Evolutionary conservation across 1,284 basidiomycete genomes (phyloP).

Genomic region (Leccinum olivaceoglutinosum): DNA sequence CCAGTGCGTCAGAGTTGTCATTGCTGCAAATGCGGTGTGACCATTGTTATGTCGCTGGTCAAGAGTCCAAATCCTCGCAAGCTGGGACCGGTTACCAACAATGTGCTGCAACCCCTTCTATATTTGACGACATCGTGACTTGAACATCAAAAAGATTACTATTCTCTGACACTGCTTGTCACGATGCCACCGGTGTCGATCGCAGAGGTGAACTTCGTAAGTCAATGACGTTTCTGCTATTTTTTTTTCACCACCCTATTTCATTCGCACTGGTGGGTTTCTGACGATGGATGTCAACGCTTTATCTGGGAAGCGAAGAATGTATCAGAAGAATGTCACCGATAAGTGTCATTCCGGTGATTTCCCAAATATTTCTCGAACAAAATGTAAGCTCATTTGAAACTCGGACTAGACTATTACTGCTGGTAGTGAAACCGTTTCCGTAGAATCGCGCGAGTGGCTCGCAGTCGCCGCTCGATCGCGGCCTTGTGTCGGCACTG

Average conservation of each 20-base stretch:
- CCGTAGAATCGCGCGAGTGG: not conserved
- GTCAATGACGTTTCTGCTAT: not conserved
- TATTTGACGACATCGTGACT: too few species aligned
- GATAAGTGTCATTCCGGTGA: not conserved
- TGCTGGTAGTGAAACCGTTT: not conserved
- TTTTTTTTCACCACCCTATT: not conserved
- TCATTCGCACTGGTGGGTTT: not conserved
- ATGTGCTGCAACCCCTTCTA: too few species aligned
- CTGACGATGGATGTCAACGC: not conserved
- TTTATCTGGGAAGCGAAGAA: not conserved
- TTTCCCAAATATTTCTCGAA: not conserved
- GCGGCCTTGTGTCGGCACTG: not conserved
- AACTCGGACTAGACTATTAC: not conserved
- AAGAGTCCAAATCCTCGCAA: too few species aligned
- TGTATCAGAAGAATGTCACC: not conserved
- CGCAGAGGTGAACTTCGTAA: not conserved
- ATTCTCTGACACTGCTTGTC: not conserved
- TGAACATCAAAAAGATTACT: too few species aligned
- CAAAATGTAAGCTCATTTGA: not conserved
- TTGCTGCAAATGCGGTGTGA: too few species aligned
- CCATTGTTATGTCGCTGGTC: too few species aligned
- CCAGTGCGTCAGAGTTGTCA: too few species aligned
- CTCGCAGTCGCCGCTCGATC: not conserved
- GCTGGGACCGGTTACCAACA: too few species aligned
- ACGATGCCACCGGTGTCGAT: not conserved